phyloP scores from a whole-genome alignment of 768 basidiomycete species.

The Albatrellus ellisii region DNA sequence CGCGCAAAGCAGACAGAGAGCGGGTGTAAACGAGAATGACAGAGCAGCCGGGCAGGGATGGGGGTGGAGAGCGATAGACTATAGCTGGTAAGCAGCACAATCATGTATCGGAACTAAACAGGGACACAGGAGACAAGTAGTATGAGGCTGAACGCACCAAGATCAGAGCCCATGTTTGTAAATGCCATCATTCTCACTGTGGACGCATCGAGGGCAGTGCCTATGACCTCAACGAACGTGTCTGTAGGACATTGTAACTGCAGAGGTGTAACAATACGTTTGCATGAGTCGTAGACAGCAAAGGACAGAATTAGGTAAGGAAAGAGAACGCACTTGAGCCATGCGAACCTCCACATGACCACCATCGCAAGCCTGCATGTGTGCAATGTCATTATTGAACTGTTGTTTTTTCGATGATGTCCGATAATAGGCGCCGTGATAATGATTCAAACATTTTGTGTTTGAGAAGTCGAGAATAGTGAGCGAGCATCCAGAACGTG shows the following conservation, averaged over 20 bases:
- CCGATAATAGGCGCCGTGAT: neutral
- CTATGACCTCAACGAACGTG: slow-evolving; percentile 55
- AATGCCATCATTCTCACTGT: slow-evolving; percentile 40
- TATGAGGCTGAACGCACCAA: slow-evolving; percentile 35
- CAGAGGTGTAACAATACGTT: too few species aligned
- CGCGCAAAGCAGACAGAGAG: too few species aligned
- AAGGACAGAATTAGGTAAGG: neutral
- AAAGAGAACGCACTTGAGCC: neutral
- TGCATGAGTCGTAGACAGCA: neutral
- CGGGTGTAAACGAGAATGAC: too few species aligned
- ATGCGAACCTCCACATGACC: slow-evolving; percentile 8
- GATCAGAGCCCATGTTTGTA: slow-evolving; percentile 43
- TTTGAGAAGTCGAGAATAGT: too few species aligned
- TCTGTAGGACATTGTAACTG: too few species aligned
- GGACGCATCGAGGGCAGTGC: slow-evolving; percentile 39
- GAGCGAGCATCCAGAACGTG: too few species aligned
- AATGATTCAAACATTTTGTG: neutral
- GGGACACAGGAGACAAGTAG: neutral
- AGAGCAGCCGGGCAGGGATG: too few species aligned
- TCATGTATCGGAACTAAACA: neutral
- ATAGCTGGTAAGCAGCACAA: too few species aligned
- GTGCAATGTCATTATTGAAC: slow-evolving; percentile 8
- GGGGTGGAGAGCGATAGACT: too few species aligned
- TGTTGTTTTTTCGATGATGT: too few species aligned
- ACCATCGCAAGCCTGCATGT: slow-evolving; percentile 11